Base-by-base conservation (phyloP, 2,329 filamentous ascomycete species). In the Pestalotiopsis sp. region DNA sequence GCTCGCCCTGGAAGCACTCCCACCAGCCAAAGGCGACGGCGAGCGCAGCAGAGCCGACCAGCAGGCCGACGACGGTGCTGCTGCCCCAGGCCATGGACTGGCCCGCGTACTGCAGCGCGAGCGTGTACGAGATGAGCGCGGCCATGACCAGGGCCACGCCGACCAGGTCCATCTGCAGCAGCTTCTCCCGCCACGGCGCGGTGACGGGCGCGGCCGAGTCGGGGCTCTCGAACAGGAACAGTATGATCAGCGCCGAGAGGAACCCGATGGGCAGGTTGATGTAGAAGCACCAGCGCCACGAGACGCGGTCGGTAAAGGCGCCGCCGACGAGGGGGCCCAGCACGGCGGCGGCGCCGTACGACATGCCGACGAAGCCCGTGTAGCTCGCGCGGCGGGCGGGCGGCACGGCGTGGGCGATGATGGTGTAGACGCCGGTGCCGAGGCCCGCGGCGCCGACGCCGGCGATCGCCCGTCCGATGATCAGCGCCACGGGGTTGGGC, bases 401-500 rank as follows among this genome's bases (percentile, higher is more conserved):
- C 11, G 13, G 14, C 1, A 23, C 20, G 58, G 23, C 25, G 23
- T 27, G 17, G 3, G 58, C 58, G 58, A 60, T 14, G 20, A 36
- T 60, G 27, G 11, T 17, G 25, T 36, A 60, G 25, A 27, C 25
- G 12, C 58, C 58, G 17, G 14, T 27, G 27, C 11, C 6, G 23
- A 60, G 7, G 14, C 58, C 58, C 20, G 58, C 58, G 14, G 11
- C 58, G 12, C 58, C 58, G 25, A 13, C 2, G 23, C 58, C 58
- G 4, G 23, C 20, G 12, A 60, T 1, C 0, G 58, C 58, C 1
- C 58, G 58, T 1, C 58, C 58, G 6, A 60, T 3, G 67, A 90
- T 90, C 73, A 90, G 87, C 61, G 82, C 79, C 7, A 80, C 76
- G 2, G 87, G 88, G 69, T 72, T 85, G 3, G 86, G 86, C 1